A percentile compares a stretch with the other conserved stretches of the same genome.
These are phyloP conservation scores for Alternaria ethzedia DNA, from an alignment of 2,329 filamentous ascomycete species.

Conservation along the genomic window DNA sequence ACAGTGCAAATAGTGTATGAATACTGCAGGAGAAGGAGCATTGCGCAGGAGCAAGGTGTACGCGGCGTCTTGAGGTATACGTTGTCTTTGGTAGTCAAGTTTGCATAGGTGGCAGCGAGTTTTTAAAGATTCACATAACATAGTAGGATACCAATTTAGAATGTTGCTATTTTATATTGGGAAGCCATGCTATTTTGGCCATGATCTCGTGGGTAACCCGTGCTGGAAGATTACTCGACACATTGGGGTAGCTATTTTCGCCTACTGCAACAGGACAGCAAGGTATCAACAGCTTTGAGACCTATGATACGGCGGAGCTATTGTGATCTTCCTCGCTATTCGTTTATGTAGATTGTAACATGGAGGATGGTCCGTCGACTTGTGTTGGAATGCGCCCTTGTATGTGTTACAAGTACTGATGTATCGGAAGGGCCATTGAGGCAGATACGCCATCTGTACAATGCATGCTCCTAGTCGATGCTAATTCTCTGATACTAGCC, in stretches of 20 bases:
- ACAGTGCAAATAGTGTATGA: conserved; percentile 3
- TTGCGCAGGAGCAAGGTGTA: conserved; percentile 34
- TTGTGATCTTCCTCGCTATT: too few species aligned
- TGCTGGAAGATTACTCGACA: not conserved
- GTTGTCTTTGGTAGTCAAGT: conserved; percentile 1
- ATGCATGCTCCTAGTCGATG: not conserved
- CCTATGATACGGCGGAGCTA: too few species aligned
- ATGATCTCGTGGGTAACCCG: not conserved
- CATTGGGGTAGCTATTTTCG: too few species aligned
- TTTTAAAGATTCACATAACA: conserved; percentile 1
- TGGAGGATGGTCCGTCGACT: too few species aligned
- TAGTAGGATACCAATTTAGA: conserved; percentile 15
- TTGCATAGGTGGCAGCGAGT: not conserved
- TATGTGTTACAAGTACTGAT: too few species aligned
- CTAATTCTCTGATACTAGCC: too few species aligned
- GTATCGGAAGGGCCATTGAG: not conserved
- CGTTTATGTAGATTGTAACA: too few species aligned
- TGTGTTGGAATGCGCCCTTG: too few species aligned
- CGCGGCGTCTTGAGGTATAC: conserved; percentile 15
- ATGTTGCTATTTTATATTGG: not conserved
- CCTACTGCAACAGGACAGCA: too few species aligned
- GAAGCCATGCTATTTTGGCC: too few species aligned
- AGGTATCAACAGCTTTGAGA: too few species aligned
- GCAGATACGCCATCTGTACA: not conserved
- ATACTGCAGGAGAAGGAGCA: conserved; percentile 21